Evolutionary conservation across 148 eudicot species (phyloP).

Genomic region (Dianthus caryophyllus): DNA sequence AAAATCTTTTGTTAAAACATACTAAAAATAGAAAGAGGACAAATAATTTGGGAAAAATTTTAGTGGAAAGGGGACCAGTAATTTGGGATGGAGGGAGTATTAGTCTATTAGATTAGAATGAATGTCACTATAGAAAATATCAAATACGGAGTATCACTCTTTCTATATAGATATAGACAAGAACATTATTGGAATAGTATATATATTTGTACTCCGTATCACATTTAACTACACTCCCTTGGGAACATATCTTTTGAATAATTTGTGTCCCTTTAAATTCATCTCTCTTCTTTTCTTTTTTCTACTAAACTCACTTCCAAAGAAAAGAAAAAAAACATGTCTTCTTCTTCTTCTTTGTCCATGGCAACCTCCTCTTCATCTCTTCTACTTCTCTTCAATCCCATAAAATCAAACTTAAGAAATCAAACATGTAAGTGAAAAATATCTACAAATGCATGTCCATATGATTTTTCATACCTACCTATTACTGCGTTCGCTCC

Average conservation of each 20-base stretch:
- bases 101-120: no score
- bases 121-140: no score
- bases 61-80: no score
- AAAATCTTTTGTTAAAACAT: no score
- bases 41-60: no score
- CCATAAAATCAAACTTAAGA: not conserved
- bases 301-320: not conserved
- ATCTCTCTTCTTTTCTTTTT: not conserved
- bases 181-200: not conserved
- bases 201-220: conserved; percentile 19
- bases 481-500: no score
- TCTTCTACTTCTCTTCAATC: conserved; percentile 7
- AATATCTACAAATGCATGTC: no score
- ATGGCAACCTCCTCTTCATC: conserved; percentile 8
- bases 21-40: no score
- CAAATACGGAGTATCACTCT: no score
- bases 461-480: no score
- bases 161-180: no score
- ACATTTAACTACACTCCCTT: conserved; percentile 10
- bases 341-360: not conserved
- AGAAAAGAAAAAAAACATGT: not conserved
- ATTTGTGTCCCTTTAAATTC: not conserved
- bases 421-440: conserved; percentile 1
- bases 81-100: no score
- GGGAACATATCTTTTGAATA: conserved; percentile 5